A percentile compares a stretch with the other conserved stretches of the same genome.
phyloP scores from a whole-genome alignment of 129 eudicot species.

The sunflower (Helianthus annuus) region DNA sequence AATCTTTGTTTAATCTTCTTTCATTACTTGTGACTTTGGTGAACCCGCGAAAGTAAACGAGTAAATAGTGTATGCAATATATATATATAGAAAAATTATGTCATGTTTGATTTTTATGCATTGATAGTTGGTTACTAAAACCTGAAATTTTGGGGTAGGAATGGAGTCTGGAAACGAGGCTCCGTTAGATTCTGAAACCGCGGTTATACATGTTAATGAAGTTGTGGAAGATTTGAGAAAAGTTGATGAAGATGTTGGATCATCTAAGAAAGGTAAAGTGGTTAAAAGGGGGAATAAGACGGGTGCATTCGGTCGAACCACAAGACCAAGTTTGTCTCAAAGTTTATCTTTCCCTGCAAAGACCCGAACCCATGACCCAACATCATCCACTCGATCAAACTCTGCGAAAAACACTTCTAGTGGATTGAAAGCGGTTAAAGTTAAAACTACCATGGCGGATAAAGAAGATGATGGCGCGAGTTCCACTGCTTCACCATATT shows the following conservation, averaged over 20 bases:
- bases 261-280: conserved; percentile 36
- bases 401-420: conserved; percentile 26
- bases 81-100: background rate
- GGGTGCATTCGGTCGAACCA: conserved; percentile 36
- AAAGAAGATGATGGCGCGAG: conserved; percentile 55
- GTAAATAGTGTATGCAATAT: conserved; percentile 3
- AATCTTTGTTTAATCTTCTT: conserved; percentile 5
- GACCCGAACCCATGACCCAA: conserved; percentile 28
- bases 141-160: conserved; percentile 6
- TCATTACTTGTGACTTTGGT: conserved; percentile 10
- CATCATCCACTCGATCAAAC: conserved; percentile 25
- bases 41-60: background rate
- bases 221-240: conserved; percentile 25
- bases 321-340: conserved; percentile 48
- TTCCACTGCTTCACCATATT: conserved; percentile 68
- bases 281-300: conserved; percentile 37
- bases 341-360: conserved; percentile 68
- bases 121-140: conserved; percentile 13
- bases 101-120: background rate
- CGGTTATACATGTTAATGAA: conserved; percentile 15
- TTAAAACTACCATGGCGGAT: conserved; percentile 22
- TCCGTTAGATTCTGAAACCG: conserved; percentile 34
- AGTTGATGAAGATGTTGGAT: conserved; percentile 32
- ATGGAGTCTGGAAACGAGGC: conserved; percentile 50
- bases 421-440: conserved; percentile 30